Evolutionary conservation across 2,329 filamentous ascomycete species (phyloP).

Genomic region (Onygenales sp.): DNA sequence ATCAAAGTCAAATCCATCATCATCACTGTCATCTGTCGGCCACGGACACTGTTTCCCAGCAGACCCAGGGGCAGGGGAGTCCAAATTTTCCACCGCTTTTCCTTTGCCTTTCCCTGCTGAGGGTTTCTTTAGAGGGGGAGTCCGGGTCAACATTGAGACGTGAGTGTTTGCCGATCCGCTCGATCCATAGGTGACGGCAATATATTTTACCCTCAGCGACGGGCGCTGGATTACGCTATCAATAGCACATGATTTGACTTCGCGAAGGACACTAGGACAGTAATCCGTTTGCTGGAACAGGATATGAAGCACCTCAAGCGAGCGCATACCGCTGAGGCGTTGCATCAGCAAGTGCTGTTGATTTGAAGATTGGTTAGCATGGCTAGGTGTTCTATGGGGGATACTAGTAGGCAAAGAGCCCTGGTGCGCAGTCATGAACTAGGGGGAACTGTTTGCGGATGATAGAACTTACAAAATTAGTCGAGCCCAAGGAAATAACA

Average conservation of each 20-base stretch:
- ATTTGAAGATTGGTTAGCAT: neutral
- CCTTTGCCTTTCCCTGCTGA: neutral
- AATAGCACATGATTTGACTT: conserved; percentile 12
- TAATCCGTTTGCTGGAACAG: conserved; percentile 12
- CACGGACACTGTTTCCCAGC: neutral
- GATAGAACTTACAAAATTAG: conserved; percentile 14
- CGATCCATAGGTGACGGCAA: conserved; percentile 14
- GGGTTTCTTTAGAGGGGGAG: too few species aligned
- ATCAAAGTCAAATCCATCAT: conserved; percentile 5
- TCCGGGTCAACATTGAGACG: too few species aligned
- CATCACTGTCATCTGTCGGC: neutral
- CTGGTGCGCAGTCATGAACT: too few species aligned
- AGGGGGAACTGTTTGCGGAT: neutral
- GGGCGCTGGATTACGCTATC: conserved; percentile 14
- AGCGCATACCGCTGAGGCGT: conserved; percentile 11
- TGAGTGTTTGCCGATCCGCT: neutral
- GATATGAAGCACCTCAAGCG: conserved; percentile 16
- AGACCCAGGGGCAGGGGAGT: neutral
- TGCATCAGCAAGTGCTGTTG: conserved; percentile 16
- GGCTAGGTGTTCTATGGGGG: neutral
- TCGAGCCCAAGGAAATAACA: conserved; percentile 12
- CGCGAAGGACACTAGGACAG: conserved; percentile 10
- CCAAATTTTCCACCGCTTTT: neutral
- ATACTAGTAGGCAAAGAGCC: neutral
- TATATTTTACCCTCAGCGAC: conserved; percentile 13